A percentile compares a stretch with the other conserved stretches of the same genome.
phyloP scores from a whole-genome alignment of 768 basidiomycete genomes.

The Russula foetens region DNA sequence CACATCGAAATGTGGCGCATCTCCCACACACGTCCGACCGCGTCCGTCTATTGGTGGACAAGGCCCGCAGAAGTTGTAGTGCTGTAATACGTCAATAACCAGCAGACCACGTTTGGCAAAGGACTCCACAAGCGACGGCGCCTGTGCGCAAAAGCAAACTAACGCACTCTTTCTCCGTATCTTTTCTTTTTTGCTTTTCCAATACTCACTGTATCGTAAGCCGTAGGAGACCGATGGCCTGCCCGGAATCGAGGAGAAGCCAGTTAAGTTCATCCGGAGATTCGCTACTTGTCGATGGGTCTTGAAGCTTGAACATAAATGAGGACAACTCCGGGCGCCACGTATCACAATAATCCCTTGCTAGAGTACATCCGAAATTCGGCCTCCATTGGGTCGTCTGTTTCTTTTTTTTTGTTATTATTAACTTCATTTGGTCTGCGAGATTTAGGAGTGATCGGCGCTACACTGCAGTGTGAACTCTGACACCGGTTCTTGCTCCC shows the following conservation, averaged over 20 bases:
- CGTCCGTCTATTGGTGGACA: not conserved
- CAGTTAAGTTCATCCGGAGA: not conserved
- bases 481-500: not conserved
- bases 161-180: not conserved
- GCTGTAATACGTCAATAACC: not conserved
- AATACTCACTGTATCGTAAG: not conserved
- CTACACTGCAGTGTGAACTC: not conserved
- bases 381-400: not conserved
- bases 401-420: no score
- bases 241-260: not conserved
- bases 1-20: not conserved
- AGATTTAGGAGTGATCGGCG: not conserved
- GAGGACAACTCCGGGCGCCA: not conserved
- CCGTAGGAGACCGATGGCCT: not conserved
- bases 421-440: no score
- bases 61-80: not conserved
- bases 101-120: not conserved
- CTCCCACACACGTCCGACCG: not conserved
- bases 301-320: not conserved
- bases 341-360: not conserved
- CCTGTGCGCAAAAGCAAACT: not conserved
- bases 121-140: not conserved
- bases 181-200: not conserved
- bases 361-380: not conserved
- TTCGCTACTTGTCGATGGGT: not conserved